Conservation (phyloP, 1,284 basidiomycete species). For the Anthracocystis walkeri region DNA sequence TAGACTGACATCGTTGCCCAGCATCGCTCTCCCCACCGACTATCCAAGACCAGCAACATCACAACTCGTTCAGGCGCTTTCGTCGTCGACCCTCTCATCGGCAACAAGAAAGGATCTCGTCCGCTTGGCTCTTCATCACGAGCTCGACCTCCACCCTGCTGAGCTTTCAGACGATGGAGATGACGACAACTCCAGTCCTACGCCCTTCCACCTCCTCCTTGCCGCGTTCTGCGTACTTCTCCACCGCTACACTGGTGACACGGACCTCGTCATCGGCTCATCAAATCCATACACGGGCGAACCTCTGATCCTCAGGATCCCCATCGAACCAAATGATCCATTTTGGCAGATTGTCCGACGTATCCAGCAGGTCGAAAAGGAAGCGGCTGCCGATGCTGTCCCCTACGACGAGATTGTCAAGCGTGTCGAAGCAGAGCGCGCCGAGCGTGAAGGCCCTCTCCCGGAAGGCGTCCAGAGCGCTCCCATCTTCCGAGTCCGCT, state of each 20-base stretch:
- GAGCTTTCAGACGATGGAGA: slow-evolving; percentile 59
- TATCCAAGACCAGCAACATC: slow-evolving; percentile 82
- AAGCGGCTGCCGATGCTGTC: slow-evolving; percentile 85
- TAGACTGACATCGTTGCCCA: slow-evolving; percentile 77
- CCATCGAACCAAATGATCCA: slow-evolving; percentile 86
- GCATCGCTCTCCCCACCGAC: slow-evolving; percentile 93
- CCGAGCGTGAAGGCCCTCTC: slow-evolving; percentile 48
- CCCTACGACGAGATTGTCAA: slow-evolving; percentile 84
- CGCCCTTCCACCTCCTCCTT: slow-evolving; percentile 90
- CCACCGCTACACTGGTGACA: slow-evolving; percentile 96
- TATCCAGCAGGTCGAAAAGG: slow-evolving; percentile 83
- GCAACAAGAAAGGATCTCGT: slow-evolving; percentile 59
- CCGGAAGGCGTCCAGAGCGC: slow-evolving; percentile 51
- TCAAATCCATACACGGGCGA: slow-evolving; percentile 79
- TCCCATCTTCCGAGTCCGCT: slow-evolving; percentile 89
- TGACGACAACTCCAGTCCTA: slow-evolving; percentile 72
- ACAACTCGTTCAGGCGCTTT: slow-evolving; percentile 64
- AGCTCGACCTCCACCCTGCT: slow-evolving; percentile 77
- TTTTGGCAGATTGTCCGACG: slow-evolving; percentile 92
- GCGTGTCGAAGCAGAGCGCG: slow-evolving; percentile 67
- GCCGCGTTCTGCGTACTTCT: slow-evolving; percentile 90
- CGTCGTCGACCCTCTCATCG: slow-evolving; percentile 56
- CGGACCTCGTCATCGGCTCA: slow-evolving; percentile 91
- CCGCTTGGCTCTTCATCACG: slow-evolving; percentile 77
- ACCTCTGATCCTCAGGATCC: slow-evolving; percentile 86